These are phyloP conservation scores for Colletotrichum euphorbiae DNA, from an alignment of 2,329 filamentous ascomycete species.

Conservation along the genomic window DNA sequence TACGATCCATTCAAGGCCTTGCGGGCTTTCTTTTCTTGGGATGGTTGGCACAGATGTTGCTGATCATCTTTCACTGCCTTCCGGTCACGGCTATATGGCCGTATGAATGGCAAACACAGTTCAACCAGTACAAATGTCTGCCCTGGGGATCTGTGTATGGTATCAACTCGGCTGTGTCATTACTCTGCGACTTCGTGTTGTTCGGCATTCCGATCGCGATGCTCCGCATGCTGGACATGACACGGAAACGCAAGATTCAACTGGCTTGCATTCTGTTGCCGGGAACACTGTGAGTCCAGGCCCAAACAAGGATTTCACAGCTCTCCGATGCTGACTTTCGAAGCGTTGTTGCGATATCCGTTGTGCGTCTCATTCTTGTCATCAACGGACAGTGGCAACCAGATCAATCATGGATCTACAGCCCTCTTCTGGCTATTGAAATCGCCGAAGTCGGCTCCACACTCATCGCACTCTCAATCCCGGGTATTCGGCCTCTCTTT, in stretches of 20 bases:
- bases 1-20: conserved; percentile 50
- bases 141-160: conserved; percentile 64
- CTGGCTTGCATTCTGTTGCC: conserved; percentile 61
- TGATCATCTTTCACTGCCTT: conserved; percentile 63
- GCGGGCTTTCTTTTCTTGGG: conserved; percentile 53
- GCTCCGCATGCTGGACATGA: conserved; percentile 58
- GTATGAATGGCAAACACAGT: conserved; percentile 59
- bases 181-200: conserved; percentile 62
- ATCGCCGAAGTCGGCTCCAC: conserved; percentile 63
- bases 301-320: too few species aligned
- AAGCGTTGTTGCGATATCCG: conserved; percentile 62
- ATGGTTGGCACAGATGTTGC: conserved; percentile 60
- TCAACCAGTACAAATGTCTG: conserved; percentile 56
- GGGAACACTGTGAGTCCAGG: conserved; percentile 56
- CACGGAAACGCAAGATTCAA: conserved; percentile 57
- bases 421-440: conserved; percentile 62
- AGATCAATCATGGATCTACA: conserved; percentile 63
- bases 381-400: conserved; percentile 59
- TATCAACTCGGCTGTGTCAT: conserved; percentile 61
- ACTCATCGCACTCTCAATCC: conserved; percentile 62
- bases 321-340: not conserved
- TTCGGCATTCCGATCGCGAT: conserved; percentile 63
- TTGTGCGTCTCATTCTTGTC: conserved; percentile 59
- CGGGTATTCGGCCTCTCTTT: conserved; percentile 59
- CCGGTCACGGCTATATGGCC: conserved; percentile 65